Evolutionary conservation across 805 yeast species (phyloP), one percentile per base, ranked within the genome.

Genomic region (Saturnispora mendoncae): DNA sequence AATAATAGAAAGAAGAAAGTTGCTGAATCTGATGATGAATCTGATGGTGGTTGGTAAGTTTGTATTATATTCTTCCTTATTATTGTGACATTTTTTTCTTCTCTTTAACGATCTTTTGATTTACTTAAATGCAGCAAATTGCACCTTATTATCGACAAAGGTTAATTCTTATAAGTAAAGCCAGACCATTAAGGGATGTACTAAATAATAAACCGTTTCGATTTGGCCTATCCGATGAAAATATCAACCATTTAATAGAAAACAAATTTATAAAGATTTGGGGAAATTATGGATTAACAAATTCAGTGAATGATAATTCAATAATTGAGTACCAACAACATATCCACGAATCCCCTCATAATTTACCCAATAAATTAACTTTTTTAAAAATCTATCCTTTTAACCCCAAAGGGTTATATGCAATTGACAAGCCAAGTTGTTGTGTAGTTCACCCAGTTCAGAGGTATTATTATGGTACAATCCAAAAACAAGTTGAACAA

Each of bases 1-100:
- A 83, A 71, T 52, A 74, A 76, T 43, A 73, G 97, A 55, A 90
- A 90, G 62, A 76, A 74, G 17, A 86, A 85, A 58, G 94, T 90
- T 6, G 72, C 84, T 1, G 75, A 70, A 15, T 78, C 86, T 50
- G 95, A 86, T 48, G 92, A 82, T 45, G 94, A 84, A 51, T 92
- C 83, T 48, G 88, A 83, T 45, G 80, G 74, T 41, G 95, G 85
- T 40, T 80, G 86, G 86, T 74, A 30, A 20, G 15, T 28, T 34
- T 33, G 8, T 15, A 6, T 23, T 6, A 10, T 10, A 23, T 23
- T 23, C 10, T 10, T 23, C 10, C 10, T 23, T 23, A 10, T n/a
- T n/a, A n/a, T n/a, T n/a, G n/a, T n/a, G n/a, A n/a, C n/a, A n/a
- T n/a, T n/a, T n/a, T n/a, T n/a, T n/a, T 27, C 2, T 4, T n/a